Percentiles rank a stretch among this genome's conserved stretches.
Conservation (phyloP, 176 grass and related monocot species). For the Pontederia crassipes region DNA sequence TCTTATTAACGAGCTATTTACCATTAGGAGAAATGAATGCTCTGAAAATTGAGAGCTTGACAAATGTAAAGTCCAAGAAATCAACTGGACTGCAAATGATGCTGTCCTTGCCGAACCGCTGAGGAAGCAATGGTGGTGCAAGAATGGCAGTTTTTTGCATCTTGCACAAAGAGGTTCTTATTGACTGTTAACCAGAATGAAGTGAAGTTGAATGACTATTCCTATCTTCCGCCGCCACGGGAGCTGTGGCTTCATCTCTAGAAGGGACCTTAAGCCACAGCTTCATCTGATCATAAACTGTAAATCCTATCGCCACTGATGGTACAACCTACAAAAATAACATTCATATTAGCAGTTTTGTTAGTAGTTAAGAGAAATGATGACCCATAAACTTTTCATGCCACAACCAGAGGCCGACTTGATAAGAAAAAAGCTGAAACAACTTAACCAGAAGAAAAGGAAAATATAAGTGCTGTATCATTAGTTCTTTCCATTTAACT, state of each 20-base stretch:
- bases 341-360: slow-evolving; percentile 5
- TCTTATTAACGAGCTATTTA: no score
- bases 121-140: neutral
- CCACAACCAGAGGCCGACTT: no score
- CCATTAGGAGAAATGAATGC: no score
- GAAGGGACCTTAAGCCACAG: slow-evolving; percentile 77
- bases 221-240: slow-evolving; percentile 41
- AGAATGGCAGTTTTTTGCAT: neutral
- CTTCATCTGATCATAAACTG: slow-evolving; percentile 83
- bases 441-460: no score
- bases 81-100: no score
- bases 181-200: slow-evolving; percentile 43
- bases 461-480: no score
- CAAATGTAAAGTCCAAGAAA: no score
- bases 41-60: no score
- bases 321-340: slow-evolving; percentile 53
- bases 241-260: slow-evolving; percentile 42
- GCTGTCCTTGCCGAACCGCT: neutral
- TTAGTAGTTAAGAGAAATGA: neutral
- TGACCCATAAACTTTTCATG: neutral
- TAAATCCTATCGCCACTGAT: slow-evolving; percentile 95
- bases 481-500: no score
- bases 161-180: neutral
- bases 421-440: no score
- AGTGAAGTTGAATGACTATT: slow-evolving; percentile 35